A percentile compares a stretch with the other conserved stretches of the same genome.
Evolutionary conservation across 257 asterid genomes (phyloP).

Genomic region (Osmanthus fragrans): DNA sequence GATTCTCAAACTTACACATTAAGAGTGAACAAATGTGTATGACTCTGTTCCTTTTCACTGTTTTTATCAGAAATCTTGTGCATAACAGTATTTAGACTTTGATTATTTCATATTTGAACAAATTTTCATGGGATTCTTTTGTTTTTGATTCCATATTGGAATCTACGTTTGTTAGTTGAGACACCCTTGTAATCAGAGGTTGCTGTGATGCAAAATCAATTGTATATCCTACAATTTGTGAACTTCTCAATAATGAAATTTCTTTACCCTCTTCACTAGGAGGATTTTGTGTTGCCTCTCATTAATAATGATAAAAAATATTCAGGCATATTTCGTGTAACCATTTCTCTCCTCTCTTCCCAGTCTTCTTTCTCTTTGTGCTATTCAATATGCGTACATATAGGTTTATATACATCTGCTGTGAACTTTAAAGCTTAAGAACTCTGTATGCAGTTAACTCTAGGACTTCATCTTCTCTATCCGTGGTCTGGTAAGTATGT

Average conservation of each 20-base stretch:
- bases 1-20: conserved; percentile 77
- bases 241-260: neutral
- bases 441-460: neutral
- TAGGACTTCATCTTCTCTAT: neutral
- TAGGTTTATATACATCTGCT: neutral
- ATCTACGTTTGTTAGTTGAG: neutral
- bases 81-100: neutral
- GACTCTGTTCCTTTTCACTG: neutral
- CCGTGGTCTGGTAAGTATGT: neutral
- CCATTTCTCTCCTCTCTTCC: neutral
- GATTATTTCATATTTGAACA: neutral
- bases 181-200: neutral
- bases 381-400: neutral
- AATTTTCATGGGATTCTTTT: neutral
- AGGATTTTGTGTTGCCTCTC: neutral
- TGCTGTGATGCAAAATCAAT: neutral
- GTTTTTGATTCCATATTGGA: neutral
- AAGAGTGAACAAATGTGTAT: conserved; percentile 83
- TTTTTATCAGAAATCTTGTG: neutral
- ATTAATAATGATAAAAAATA: neutral
- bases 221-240: neutral
- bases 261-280: neutral
- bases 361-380: neutral
- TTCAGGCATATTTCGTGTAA: neutral
- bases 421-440: neutral